Conservation (phyloP, 2,329 filamentous ascomycete species). For the Endocalyx cinctus region DNA sequence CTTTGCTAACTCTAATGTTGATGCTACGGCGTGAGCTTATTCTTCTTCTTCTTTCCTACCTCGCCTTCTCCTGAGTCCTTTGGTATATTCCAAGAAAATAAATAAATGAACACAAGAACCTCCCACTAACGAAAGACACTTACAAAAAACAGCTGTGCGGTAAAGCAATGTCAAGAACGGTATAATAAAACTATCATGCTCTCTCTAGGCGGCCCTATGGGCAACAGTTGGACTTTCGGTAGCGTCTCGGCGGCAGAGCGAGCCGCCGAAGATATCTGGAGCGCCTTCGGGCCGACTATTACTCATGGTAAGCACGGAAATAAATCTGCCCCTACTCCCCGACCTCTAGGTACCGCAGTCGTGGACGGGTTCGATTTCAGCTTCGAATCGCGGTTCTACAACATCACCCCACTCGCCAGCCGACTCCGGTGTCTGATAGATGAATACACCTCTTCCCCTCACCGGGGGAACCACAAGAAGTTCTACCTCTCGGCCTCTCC, state of each 20-base stretch:
- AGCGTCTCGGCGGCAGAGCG: constrained; percentile 42
- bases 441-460: too few relatives aligned
- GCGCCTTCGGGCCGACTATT: constrained; percentile 57
- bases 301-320: constrained; percentile 31
- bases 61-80: too few relatives aligned
- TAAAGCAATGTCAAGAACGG: neutral
- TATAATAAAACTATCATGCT: constrained; percentile 63
- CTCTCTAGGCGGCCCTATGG: constrained; percentile 64
- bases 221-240: constrained; percentile 47
- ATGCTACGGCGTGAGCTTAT: too few relatives aligned
- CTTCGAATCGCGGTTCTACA: constrained; percentile 54
- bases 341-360: constrained; percentile 60
- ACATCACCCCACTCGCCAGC: constrained; percentile 56
- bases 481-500: constrained; percentile 60
- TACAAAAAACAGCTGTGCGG: too few relatives aligned
- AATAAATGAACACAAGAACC: too few relatives aligned
- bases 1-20: too few relatives aligned
- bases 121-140: too few relatives aligned
- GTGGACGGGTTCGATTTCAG: constrained; percentile 74
- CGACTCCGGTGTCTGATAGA: constrained; percentile 52
- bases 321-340: constrained; percentile 34
- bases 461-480: constrained; percentile 33
- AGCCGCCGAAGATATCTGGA: constrained; percentile 61
- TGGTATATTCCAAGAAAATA: too few relatives aligned
- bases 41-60: too few relatives aligned